Base-by-base conservation (phyloP, 2,329 filamentous ascomycete species). In the Fusarium napiforme region DNA sequence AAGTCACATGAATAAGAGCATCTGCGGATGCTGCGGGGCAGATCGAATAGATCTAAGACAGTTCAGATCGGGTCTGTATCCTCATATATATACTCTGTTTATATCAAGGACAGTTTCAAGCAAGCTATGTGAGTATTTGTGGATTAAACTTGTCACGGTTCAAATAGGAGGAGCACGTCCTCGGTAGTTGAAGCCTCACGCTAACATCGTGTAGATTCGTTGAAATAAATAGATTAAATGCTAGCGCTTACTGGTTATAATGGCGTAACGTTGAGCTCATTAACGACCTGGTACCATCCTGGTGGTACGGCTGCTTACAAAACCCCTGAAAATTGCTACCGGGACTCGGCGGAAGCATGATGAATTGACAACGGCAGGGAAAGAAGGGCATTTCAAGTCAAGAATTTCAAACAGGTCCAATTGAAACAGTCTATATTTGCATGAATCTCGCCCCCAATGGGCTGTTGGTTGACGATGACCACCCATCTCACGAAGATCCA, bases 1-100 rank as follows among this genome's bases (percentile, higher is more conserved):
- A 52, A 72, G 67, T 74, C 71, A 66, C 71, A 74, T 74, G 71
- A 50, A 74, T 56, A 45, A 34, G 19, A 34, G 46, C 52, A 62
- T 53, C 67, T 74, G 71, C 64, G 60, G 71, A 43, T 18, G 37
- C 30, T 65, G 71, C 53, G 67, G 71, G 71, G 71, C 52, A 37
- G 21, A 60, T 12, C 16, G 23, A 28, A 37, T 39, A 55, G 21
- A 53, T 67, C 59, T 49, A 50, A 73, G 60, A 67, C 66, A 55
- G 28, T 15, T 15, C 5, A 34, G 23, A 28, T 40, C 26, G 7
- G 23, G 7, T 28, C 23, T 30, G 30, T n/a, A 26, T 19, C 37
- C 1, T 42, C 5, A 4, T 34, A 2, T 26, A 4, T 26, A n/a
- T n/a, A 28, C 15, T 10, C 10, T 15, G 14, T 12, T 26, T 11